Evolutionary conservation across 352 stramenopile genomes (phyloP).

Genomic region (Pythium folliculosum): DNA sequence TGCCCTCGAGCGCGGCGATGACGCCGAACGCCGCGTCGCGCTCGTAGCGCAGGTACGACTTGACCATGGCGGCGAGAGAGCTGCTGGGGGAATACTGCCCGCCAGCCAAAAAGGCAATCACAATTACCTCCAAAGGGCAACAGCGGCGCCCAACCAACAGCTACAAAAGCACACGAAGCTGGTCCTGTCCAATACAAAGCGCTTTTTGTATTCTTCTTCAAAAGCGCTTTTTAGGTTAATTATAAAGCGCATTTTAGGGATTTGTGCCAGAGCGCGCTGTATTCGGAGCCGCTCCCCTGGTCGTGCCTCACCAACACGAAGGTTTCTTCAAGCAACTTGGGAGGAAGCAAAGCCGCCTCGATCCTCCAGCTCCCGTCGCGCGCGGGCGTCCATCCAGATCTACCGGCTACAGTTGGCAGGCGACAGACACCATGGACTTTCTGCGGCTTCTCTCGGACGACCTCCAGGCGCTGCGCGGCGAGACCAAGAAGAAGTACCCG

Average conservation of each 20-base stretch:
- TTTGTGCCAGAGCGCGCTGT: background rate
- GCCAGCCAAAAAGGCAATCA: slow-evolving; percentile 12
- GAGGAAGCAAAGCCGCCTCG: no score
- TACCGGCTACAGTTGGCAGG: background rate
- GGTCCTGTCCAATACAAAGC: slow-evolving; percentile 7
- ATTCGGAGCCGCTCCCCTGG: slow-evolving; percentile 9
- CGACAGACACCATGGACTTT: slow-evolving; percentile 82
- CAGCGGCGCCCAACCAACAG: slow-evolving; percentile 17
- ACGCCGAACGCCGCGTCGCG: slow-evolving; percentile 89
- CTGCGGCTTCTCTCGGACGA: slow-evolving; percentile 88
- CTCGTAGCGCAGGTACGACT: slow-evolving; percentile 94
- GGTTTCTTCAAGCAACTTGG: slow-evolving; percentile 13
- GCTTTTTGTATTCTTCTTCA: slow-evolving; percentile 19
- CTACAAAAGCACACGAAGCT: slow-evolving; percentile 2
- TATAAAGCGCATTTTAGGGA: slow-evolving; percentile 18
- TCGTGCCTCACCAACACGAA: background rate
- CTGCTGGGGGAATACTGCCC: background rate
- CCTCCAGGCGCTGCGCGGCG: slow-evolving; percentile 78
- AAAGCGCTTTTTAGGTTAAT: slow-evolving; percentile 21
- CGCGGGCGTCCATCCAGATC: no score
- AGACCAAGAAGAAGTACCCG: slow-evolving; percentile 90
- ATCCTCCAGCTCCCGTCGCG: no score
- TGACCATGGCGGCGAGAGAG: slow-evolving; percentile 60
- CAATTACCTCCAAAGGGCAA: background rate
- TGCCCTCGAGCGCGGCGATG: slow-evolving; percentile 87